Evolutionary conservation across 148 eudicot genomes (phyloP), one percentile per base, ranked within the genome.

Genomic region (Selenicereus undatus): DNA sequence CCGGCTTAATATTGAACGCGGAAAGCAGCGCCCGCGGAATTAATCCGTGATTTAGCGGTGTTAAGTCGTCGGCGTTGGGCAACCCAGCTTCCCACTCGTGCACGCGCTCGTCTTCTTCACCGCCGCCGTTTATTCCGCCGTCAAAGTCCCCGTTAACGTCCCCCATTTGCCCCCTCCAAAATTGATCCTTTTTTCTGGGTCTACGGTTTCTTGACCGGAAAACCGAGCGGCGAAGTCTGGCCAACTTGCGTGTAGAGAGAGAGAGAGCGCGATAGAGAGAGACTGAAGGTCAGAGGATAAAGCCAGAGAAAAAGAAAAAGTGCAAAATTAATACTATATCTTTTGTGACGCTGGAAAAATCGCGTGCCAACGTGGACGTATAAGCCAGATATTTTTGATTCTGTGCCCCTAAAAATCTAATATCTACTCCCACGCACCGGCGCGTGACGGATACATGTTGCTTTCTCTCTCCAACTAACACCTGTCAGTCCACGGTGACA

Each of bases 21-120:
- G 81, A 62, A 0, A 81, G 30, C 6, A 84, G 81, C 22, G 29
- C 54, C 11, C 66, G 10, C 39, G 86, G 83, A 11, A 84, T 73
- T 8, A 84, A 54, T 0, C 75, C 83, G 17, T 76, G 83, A 77
- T 48, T 62, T 81, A 84, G 81, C 86, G 86, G 86, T 30, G 86
- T 65, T 60, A 84, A 64, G 81, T 84, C 86, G 48, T 36, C 81
- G 21, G 68, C 22, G 78, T 81, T 81, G 48, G 86, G 86, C 21
- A 84, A 75, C 26, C 86, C 86, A 1, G 4, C 45, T 42, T 84
- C 83, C 86, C 86, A 84, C 48, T 84, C 86, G 75, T 81, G 78
- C 2, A 84, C 78, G 73, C 58, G 35, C 1, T 77, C 81, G 11
- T 80, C 69, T 50, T 77, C 72, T 9, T 76, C 78, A 0, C 2